Evolutionary conservation across 495 filamentous ascomycete species (phyloP).

Genomic region (Sabuloglossum arenarium): DNA sequence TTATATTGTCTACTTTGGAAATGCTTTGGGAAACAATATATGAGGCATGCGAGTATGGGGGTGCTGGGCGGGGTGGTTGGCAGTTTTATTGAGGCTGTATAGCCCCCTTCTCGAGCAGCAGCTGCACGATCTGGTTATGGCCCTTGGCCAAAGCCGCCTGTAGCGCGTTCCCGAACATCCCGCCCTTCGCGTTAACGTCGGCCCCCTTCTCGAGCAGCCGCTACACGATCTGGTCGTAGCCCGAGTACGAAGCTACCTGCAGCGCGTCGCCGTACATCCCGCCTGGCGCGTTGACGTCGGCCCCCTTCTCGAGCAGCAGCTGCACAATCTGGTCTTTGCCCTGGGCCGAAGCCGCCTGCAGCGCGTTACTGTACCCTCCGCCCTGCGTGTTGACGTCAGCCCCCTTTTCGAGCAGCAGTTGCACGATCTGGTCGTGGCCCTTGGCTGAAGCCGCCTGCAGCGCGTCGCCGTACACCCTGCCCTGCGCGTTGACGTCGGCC

Average conservation of each 20-base stretch:
- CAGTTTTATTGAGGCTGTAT: no score
- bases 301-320: neutral
- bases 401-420: neutral
- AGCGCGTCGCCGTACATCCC: neutral
- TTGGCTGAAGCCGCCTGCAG: conserved; percentile 7
- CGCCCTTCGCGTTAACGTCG: conserved; percentile 8
- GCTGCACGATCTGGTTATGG: conserved; percentile 1
- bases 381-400: neutral
- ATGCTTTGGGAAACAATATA: no score
- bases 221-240: neutral
- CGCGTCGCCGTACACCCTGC: conserved; percentile 11
- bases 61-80: no score
- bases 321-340: neutral
- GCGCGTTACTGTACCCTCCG: neutral
- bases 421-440: neutral
- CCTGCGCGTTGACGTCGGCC: conserved; percentile 7
- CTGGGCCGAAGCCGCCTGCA: neutral
- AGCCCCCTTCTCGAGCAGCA: conserved; percentile 5
- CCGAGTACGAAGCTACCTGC: neutral
- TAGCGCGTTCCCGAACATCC: conserved; percentile 11
- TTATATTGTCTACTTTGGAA: no score
- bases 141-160: conserved; percentile 3
- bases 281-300: neutral
- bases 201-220: conserved; percentile 5
- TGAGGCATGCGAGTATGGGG: no score